A percentile compares a stretch with the other conserved stretches of the same genome.
These are phyloP conservation scores for Pichia occidentalis DNA, from an alignment of 805 yeast species.

Conservation along the genomic window DNA sequence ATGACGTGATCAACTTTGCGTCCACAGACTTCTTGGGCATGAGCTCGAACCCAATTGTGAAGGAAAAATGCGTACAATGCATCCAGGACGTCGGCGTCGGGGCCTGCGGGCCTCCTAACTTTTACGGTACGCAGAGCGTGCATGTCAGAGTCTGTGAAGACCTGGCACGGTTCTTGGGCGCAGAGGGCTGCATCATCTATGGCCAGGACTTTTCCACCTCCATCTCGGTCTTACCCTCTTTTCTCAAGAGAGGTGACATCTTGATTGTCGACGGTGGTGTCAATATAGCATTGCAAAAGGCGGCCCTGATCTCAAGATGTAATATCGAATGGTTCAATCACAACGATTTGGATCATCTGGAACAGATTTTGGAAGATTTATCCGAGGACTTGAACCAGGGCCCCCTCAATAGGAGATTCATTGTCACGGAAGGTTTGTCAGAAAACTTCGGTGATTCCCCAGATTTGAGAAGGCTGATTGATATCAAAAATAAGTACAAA, in stretches of 20 bases:
- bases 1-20: conserved; percentile 55
- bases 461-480: conserved; percentile 59
- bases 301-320: conserved; percentile 79
- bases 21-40: conserved; percentile 67
- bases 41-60: conserved; percentile 41
- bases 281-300: conserved; percentile 77
- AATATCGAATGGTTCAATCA: conserved; percentile 80
- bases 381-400: conserved; percentile 55
- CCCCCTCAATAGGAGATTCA: conserved; percentile 83
- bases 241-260: conserved; percentile 90
- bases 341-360: conserved; percentile 80
- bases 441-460: conserved; percentile 77
- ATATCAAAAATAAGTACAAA: conserved; percentile 73
- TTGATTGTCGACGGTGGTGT: conserved; percentile 81
- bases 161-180: conserved; percentile 66
- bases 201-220: conserved; percentile 91
- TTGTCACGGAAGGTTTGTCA: conserved; percentile 86
- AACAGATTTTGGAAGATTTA: conserved; percentile 55
- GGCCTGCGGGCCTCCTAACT: conserved; percentile 97
- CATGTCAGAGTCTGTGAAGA: conserved; percentile 76
- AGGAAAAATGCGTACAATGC: conserved; percentile 46
- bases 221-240: conserved; percentile 85
- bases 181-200: conserved; percentile 75
- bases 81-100: conserved; percentile 84
- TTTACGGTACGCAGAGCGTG: conserved; percentile 91